Percentiles rank a stretch among this genome's conserved stretches.
Evolutionary conservation across 768 basidiomycete genomes (phyloP).

Genomic region (Lentinus tigrinus): DNA sequence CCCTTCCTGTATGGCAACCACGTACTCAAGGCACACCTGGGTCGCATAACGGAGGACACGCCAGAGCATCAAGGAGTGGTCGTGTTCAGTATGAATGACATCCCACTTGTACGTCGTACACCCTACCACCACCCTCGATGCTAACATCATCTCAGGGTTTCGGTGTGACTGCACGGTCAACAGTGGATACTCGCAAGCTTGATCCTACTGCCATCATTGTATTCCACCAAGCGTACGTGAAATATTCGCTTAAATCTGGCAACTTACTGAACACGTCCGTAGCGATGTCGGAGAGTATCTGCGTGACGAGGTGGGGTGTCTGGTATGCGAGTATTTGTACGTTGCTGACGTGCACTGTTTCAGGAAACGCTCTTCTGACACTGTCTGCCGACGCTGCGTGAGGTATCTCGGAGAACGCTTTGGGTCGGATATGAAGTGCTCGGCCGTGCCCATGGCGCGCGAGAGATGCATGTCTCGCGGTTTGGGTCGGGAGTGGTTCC

Average conservation of each 20-base stretch:
- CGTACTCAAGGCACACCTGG: constrained; percentile 97
- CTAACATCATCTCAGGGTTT: constrained; percentile 66
- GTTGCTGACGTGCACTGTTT: constrained; percentile 4
- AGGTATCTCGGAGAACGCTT: background rate
- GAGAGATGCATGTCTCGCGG: constrained; percentile 6
- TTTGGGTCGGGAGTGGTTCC: background rate
- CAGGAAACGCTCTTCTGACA: constrained; percentile 78
- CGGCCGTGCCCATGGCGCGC: constrained; percentile 26
- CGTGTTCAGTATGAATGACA: constrained; percentile 93
- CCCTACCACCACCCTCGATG: background rate
- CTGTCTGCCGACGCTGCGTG: background rate
- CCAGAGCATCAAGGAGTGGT: constrained; percentile 99
- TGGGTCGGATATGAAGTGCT: constrained; percentile 45
- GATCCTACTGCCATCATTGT: constrained; percentile 97
- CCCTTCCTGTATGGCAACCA: constrained; percentile 99
- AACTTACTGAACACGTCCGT: constrained; percentile 4
- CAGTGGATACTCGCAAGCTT: constrained; percentile 92
- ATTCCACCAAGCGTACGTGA: constrained; percentile 91
- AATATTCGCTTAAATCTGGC: background rate
- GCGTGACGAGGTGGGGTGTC: constrained; percentile 78
- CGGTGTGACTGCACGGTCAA: constrained; percentile 94
- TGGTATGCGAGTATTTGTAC: background rate
- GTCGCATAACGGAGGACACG: constrained; percentile 97
- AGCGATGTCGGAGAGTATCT: constrained; percentile 99
- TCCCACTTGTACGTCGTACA: constrained; percentile 69